Conservation (phyloP, 139 green algal species). For the Spirogloea muscicola region DNA sequence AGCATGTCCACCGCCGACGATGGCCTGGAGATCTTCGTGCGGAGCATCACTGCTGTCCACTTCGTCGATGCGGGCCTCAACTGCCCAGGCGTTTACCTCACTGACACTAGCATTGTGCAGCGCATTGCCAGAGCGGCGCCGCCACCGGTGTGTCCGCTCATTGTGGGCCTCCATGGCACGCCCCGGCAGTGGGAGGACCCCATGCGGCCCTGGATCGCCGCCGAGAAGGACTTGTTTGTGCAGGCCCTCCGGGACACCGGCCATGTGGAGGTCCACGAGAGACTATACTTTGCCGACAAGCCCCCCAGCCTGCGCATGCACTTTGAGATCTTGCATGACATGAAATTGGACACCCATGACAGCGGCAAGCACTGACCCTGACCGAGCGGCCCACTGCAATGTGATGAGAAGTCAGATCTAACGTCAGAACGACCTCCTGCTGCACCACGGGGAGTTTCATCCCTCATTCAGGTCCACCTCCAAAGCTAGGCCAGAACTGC, state of each 20-base stretch:
- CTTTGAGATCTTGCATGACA: slow-evolving; percentile 53
- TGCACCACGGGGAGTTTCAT: no score
- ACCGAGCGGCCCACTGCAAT: no score
- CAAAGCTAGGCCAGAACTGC: no score
- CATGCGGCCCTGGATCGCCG: slow-evolving; percentile 47
- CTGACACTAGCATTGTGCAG: slow-evolving; percentile 23
- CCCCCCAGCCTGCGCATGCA: slow-evolving; percentile 44
- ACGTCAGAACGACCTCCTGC: no score
- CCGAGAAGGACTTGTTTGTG: slow-evolving; percentile 45
- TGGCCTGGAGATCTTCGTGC: not conserved
- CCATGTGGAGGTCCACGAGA: slow-evolving; percentile 4
- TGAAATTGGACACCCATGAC: no score
- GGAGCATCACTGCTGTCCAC: slow-evolving; percentile 48
- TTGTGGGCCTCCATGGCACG: slow-evolving; percentile 51
- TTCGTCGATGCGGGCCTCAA: slow-evolving; percentile 65
- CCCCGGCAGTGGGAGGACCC: slow-evolving; percentile 56
- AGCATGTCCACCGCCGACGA: not conserved
- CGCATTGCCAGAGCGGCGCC: not conserved
- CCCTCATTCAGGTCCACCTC: no score
- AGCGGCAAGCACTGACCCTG: no score
- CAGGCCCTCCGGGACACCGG: not conserved
- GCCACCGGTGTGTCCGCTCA: slow-evolving; percentile 3
- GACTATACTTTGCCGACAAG: slow-evolving; percentile 44
- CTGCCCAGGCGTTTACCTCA: slow-evolving; percentile 50
- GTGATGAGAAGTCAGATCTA: no score